Percentiles rank a stretch among this genome's conserved stretches.
Evolutionary conservation across 2,329 filamentous ascomycete genomes (phyloP).

Genomic region (Uncinocarpus reesii): DNA sequence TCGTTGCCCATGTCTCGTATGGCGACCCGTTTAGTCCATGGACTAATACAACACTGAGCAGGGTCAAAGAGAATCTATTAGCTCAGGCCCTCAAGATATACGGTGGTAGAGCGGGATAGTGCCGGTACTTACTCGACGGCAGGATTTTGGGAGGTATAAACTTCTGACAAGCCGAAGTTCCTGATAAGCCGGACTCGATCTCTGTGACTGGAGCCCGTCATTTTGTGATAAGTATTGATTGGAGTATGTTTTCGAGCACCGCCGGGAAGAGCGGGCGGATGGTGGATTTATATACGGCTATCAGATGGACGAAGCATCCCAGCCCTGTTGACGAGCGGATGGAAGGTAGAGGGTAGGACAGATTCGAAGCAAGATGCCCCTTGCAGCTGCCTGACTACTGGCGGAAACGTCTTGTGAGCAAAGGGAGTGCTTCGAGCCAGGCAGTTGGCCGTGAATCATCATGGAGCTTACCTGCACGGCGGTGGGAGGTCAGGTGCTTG

Average conservation of each 20-base stretch:
- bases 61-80: not conserved
- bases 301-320: constrained; percentile 1
- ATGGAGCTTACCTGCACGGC: not conserved
- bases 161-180: constrained; percentile 34
- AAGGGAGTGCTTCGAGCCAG: not conserved
- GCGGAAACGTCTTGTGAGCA: constrained; percentile 11
- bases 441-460: constrained; percentile 4
- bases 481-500: constrained; percentile 9
- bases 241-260: not conserved
- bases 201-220: constrained; percentile 9
- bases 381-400: constrained; percentile 14
- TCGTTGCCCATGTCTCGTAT: constrained; percentile 50
- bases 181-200: constrained; percentile 24
- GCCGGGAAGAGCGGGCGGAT: not conserved
- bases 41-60: constrained; percentile 50
- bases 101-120: not conserved
- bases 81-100: not conserved
- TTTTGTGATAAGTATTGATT: not conserved
- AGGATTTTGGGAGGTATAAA: constrained; percentile 32
- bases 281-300: constrained; percentile 6
- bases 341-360: constrained; percentile 3
- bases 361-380: constrained; percentile 6
- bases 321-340: constrained; percentile 8
- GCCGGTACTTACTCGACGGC: constrained; percentile 29
- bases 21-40: constrained; percentile 61